phyloP scores from a whole-genome alignment of 2,329 filamentous ascomycete genomes.

The Xylaria sp. region DNA sequence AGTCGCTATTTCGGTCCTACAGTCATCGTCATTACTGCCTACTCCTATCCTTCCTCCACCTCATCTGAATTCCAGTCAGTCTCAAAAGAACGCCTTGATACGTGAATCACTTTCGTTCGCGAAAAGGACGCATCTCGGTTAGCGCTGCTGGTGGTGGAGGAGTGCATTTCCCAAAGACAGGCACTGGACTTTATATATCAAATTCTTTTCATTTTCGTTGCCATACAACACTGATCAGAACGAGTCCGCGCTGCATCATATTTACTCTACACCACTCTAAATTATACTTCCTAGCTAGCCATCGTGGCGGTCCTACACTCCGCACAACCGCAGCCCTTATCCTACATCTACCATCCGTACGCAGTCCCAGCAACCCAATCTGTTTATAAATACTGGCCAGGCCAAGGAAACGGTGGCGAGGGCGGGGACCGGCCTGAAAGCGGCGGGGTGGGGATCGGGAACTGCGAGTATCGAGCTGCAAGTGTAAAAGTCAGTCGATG shows the following conservation, averaged over 20 bases:
- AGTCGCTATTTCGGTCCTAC: slow-evolving; percentile 39
- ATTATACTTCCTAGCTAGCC: slow-evolving; percentile 17
- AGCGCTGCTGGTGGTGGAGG: slow-evolving; percentile 8
- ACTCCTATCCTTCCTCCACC: slow-evolving; percentile 16
- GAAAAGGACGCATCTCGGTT: slow-evolving; percentile 12
- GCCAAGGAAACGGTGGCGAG: slow-evolving; percentile 43
- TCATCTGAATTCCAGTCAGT: slow-evolving; percentile 6
- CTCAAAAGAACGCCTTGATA: slow-evolving; percentile 7
- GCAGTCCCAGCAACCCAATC: slow-evolving; percentile 46
- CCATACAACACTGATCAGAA: slow-evolving; percentile 17
- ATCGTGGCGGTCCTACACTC: slow-evolving; percentile 53
- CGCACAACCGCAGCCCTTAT: slow-evolving; percentile 49
- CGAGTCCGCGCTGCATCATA: slow-evolving; percentile 9
- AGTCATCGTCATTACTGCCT: slow-evolving; percentile 33
- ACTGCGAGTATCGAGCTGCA: slow-evolving; percentile 45
- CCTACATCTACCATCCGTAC: slow-evolving; percentile 45
- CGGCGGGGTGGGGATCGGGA: slow-evolving; percentile 45
- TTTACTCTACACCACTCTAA: slow-evolving; percentile 17
- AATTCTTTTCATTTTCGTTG: slow-evolving; percentile 10
- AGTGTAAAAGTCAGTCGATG: slow-evolving; percentile 63
- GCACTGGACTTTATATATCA: slow-evolving; percentile 24
- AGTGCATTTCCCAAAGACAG: slow-evolving; percentile 14
- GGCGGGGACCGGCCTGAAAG: slow-evolving; percentile 45
- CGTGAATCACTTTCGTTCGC: slow-evolving; percentile 15
- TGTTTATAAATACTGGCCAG: slow-evolving; percentile 42